These are phyloP conservation scores for Houttuynia cordata DNA, from an alignment of 164 flowering plant genomes.

Conservation along the genomic window DNA sequence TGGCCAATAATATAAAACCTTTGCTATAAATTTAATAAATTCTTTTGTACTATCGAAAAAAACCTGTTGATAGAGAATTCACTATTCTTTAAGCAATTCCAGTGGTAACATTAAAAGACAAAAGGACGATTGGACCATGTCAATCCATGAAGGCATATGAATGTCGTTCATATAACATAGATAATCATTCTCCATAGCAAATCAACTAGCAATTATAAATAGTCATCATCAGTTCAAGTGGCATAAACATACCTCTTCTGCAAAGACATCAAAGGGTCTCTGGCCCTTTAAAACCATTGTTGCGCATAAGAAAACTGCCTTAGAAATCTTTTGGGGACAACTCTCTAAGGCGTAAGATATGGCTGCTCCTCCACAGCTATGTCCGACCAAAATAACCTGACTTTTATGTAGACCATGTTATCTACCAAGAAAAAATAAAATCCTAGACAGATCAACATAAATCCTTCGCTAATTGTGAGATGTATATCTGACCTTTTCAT, in stretches of 20 bases:
- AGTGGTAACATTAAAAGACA: too few relatives aligned
- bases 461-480: not conserved
- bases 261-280: constrained; percentile 88
- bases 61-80: too few relatives aligned
- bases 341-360: constrained; percentile 84
- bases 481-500: constrained; percentile 48
- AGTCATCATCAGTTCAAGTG: not conserved
- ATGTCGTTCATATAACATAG: too few relatives aligned
- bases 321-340: constrained; percentile 61
- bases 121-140: too few relatives aligned
- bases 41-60: too few relatives aligned
- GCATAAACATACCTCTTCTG: constrained; percentile 55
- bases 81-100: too few relatives aligned
- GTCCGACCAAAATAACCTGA: constrained; percentile 95
- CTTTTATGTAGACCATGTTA: constrained; percentile 3
- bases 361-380: constrained; percentile 89
- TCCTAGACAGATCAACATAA: not conserved
- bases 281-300: constrained; percentile 83
- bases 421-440: not conserved
- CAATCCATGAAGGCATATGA: too few relatives aligned
- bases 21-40: too few relatives aligned
- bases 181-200: not conserved
- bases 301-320: constrained; percentile 82
- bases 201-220: not conserved
- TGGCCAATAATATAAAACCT: too few relatives aligned